Evolutionary conservation across 805 yeast genomes (phyloP).

Genomic region (Debaryomyces castellii): DNA sequence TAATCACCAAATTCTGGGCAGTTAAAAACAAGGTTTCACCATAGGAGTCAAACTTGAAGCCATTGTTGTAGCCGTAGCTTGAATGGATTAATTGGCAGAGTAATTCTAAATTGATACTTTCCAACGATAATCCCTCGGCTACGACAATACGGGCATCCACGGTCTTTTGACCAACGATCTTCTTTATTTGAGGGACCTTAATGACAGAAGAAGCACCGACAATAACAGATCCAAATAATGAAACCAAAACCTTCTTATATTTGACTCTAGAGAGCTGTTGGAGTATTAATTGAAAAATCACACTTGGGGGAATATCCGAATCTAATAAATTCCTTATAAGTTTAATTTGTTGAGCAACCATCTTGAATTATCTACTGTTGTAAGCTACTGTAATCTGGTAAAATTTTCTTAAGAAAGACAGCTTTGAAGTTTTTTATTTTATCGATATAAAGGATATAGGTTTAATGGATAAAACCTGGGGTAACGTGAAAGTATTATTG

Average conservation of each 20-base stretch:
- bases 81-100: slow-evolving; percentile 38
- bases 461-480: background rate
- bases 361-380: background rate
- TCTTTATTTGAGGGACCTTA: slow-evolving; percentile 40
- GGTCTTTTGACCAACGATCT: slow-evolving; percentile 27
- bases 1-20: slow-evolving; percentile 36
- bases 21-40: slow-evolving; percentile 42
- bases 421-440: no score
- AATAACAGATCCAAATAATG: slow-evolving; percentile 29
- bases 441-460: background rate
- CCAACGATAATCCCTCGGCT: slow-evolving; percentile 37
- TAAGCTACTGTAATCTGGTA: no score
- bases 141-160: slow-evolving; percentile 26
- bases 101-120: slow-evolving; percentile 36
- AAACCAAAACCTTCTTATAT: slow-evolving; percentile 30
- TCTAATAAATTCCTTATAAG: slow-evolving; percentile 34
- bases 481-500: background rate
- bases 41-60: slow-evolving; percentile 35
- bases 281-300: slow-evolving; percentile 37
- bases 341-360: background rate
- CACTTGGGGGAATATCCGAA: slow-evolving; percentile 39
- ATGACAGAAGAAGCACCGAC: slow-evolving; percentile 40
- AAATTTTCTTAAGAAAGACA: no score
- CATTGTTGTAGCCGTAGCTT: slow-evolving; percentile 34
- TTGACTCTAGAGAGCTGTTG: slow-evolving; percentile 35